A percentile compares a stretch with the other conserved stretches of the same genome.
phyloP scores from a whole-genome alignment of 352 stramenopile genomes.

The Phytopythium mirpurense region DNA sequence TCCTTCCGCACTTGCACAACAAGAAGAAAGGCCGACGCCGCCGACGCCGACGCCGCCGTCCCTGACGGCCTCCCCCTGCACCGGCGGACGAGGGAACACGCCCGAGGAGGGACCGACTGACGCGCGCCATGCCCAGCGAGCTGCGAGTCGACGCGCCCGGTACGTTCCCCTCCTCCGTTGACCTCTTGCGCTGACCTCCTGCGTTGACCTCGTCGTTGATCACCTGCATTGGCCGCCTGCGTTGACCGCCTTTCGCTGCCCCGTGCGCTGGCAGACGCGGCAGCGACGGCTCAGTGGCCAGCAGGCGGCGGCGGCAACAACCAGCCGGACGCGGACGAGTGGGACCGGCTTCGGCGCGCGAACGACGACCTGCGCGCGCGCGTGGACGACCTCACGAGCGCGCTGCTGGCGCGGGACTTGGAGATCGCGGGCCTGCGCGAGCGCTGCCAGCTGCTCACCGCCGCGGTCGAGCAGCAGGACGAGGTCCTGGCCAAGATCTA shows the following conservation, averaged over 20 bases:
- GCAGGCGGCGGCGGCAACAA: slow-evolving; percentile 6
- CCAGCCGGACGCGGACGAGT: slow-evolving; percentile 12
- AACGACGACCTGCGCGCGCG: slow-evolving; percentile 49
- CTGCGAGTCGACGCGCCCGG: neutral
- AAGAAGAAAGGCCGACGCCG: too few relatives aligned
- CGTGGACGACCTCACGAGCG: slow-evolving; percentile 60
- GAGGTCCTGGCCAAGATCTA: slow-evolving; percentile 80
- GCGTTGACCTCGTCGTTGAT: too few relatives aligned
- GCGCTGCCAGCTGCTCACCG: slow-evolving; percentile 52
- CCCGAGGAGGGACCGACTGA: neutral
- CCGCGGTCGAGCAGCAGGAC: slow-evolving; percentile 70
- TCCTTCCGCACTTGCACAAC: too few relatives aligned
- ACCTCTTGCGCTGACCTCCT: too few relatives aligned
- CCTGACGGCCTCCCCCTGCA: too few relatives aligned
- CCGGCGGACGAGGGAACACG: neutral
- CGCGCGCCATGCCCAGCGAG: slow-evolving; percentile 2
- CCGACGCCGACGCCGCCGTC: too few relatives aligned
- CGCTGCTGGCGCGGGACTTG: slow-evolving; percentile 67
- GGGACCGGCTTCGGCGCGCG: slow-evolving; percentile 22
- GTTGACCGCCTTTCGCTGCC: too few relatives aligned
- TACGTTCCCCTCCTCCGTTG: too few relatives aligned
- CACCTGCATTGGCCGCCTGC: too few relatives aligned
- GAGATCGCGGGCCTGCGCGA: slow-evolving; percentile 62
- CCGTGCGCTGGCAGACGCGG: too few relatives aligned
- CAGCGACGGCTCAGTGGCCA: neutral